Conservation (phyloP, 2,329 filamentous ascomycete species). For the Fusarium oxysporum region DNA sequence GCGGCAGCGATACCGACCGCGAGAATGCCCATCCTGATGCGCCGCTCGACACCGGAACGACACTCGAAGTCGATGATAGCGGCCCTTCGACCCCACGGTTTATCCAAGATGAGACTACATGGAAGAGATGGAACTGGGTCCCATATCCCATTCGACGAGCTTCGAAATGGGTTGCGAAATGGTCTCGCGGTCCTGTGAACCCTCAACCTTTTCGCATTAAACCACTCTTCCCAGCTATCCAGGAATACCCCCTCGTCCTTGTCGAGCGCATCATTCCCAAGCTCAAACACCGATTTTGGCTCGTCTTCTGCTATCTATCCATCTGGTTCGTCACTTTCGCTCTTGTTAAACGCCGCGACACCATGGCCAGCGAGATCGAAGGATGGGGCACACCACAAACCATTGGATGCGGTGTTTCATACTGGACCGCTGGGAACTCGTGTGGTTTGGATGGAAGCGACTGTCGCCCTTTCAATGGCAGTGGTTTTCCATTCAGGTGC, state of each 20-base stretch:
- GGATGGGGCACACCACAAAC: slow-evolving; percentile 74
- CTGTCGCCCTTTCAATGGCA: slow-evolving; percentile 80
- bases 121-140: slow-evolving; percentile 68
- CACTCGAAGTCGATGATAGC: slow-evolving; percentile 59
- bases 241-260: slow-evolving; percentile 73
- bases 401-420: slow-evolving; percentile 75
- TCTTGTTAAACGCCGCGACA: slow-evolving; percentile 74
- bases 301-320: slow-evolving; percentile 70
- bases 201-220: slow-evolving; percentile 62
- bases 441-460: slow-evolving; percentile 81
- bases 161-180: slow-evolving; percentile 56
- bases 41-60: slow-evolving; percentile 53
- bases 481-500: slow-evolving; percentile 79
- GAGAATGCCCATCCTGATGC: slow-evolving; percentile 54
- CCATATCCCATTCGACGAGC: slow-evolving; percentile 66
- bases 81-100: slow-evolving; percentile 67
- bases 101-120: slow-evolving; percentile 63
- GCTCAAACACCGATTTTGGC: slow-evolving; percentile 66
- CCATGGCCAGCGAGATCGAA: slow-evolving; percentile 69
- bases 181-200: slow-evolving; percentile 67
- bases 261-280: slow-evolving; percentile 72
- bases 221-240: slow-evolving; percentile 73
- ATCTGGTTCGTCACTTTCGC: slow-evolving; percentile 78
- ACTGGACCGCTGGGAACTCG: slow-evolving; percentile 76
- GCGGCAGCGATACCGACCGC: slow-evolving; percentile 20